Evolutionary conservation across 805 yeast species (phyloP), one percentile per base, ranked within the genome.

Genomic region (Lipomyces yamadae): DNA sequence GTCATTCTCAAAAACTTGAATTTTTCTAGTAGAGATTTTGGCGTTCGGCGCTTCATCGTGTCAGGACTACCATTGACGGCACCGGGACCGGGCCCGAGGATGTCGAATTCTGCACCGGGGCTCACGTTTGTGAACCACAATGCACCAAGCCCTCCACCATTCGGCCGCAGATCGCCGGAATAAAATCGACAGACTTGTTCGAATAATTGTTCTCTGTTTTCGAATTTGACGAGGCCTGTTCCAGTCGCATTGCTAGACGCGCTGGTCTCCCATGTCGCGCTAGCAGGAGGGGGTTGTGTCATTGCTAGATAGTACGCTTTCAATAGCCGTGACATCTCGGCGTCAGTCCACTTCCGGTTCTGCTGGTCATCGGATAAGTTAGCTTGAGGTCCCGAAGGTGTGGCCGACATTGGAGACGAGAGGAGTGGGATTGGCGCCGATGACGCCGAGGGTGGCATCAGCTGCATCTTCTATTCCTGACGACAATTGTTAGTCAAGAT

Each of bases 1-100:
- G 70, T 59, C 70, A 67, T 67, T 15, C 70, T 59, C 54, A 67
- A 37, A 35, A 67, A 67, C 68, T 67, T 67, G 68, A 67, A 67
- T 35, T 67, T 67, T 53, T 67, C 70, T 35, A 67, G 60, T 32
- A 67, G 35, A 2, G 67, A 63, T 33, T 67, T 67, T 32, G 70
- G 70, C 34, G 70, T 67, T n/a, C 70, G 58, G 29, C 67, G 65
- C 54, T 60, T 58, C 48, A 42, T 42, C 30, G 66, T 48, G 29
- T 35, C 68, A 32, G 58, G 52, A 15, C 10, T 34, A 13, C 6
- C 24, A n/a, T 56, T 29, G 32, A 50, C 48, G 29, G 5, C 29
- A 42, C 50, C 33, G 30, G 30, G 24, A 29, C 37, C 39, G 34
- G 53, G 33, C 7, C 13, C 54, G 30, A 15, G 50, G 10, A 34